Base-by-base conservation (phyloP, 306 rosid species). In the Gastrolobium bilobum region DNA sequence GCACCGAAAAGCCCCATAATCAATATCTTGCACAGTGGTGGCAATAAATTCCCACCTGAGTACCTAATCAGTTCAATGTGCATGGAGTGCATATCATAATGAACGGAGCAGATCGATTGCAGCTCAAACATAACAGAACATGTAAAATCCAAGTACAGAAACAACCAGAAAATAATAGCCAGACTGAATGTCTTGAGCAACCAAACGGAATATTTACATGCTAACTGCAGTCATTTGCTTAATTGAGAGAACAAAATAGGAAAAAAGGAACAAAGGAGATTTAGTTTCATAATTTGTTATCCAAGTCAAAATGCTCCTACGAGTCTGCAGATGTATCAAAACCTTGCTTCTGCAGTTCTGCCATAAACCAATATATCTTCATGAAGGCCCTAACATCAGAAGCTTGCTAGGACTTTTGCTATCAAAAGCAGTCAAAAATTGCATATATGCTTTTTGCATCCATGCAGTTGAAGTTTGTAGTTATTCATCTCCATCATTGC, bases 171-270 rank as follows among this genome's bases (percentile, higher is more conserved):
- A 87, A 70, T 79, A 84, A 81, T 80, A 73, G 86, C 77, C 59
- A 79, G 88, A 83, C 68, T 79, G 47, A 52, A 63, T 81, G 89
- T 83, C 83, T 57, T 50, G 92, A 81, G 89, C 81, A 83, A 81
- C 81, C 82, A 84, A 87, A 79, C 84, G 82, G 71, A 86, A 90
- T 87, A 91, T 85, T 52, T 89, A 89, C 98, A 89, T 81, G 78
- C 77, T 73, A 53, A 75, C 54, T 63, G 54, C 57, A 81, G 85
- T 89, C 71, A 68, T 76, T 63, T 81, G 68, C 84, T 80, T 59
- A 39, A 72, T 82, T 35, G 59, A 58, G 73, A 79, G 20, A 48
- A 62, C 46, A 71, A 67, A 11, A 69, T 15, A 0, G 5, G 59
- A 14, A 77, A 81, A 29, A 73, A 14, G 15, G 26, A 33, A 72